These are phyloP conservation scores for Arabis alpina DNA, from an alignment of 345 rosid genomes.

Conservation along the genomic window DNA sequence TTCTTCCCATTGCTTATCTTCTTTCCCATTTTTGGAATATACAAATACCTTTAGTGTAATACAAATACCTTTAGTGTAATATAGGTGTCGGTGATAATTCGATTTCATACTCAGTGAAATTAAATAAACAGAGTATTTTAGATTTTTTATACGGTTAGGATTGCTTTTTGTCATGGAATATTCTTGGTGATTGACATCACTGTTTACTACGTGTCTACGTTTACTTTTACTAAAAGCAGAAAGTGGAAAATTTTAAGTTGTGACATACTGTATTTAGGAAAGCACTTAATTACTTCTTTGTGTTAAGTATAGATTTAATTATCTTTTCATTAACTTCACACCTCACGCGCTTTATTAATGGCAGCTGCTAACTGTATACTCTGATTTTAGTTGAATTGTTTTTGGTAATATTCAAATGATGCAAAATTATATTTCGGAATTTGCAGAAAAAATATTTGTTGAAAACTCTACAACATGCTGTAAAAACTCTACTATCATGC, in stretches of 20 bases:
- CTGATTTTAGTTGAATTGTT: neutral
- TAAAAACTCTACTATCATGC: too few relatives aligned
- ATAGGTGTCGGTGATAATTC: slow-evolving; percentile 28
- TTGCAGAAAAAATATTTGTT: too few relatives aligned
- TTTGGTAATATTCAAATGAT: neutral
- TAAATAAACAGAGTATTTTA: neutral
- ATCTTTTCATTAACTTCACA: slow-evolving; percentile 11
- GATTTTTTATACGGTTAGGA: slow-evolving; percentile 10
- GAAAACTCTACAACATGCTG: too few relatives aligned
- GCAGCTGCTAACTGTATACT: slow-evolving; percentile 10
- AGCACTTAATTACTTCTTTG: slow-evolving; percentile 6
- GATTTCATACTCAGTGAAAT: neutral
- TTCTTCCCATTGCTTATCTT: slow-evolving; percentile 23
- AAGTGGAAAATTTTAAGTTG: neutral
- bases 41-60: too few relatives aligned
- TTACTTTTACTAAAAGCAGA: neutral
- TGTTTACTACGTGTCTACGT: neutral
- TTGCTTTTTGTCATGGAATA: neutral
- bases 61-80: neutral
- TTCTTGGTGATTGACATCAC: neutral
- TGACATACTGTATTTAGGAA: neutral
- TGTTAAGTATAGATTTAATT: slow-evolving; percentile 6
- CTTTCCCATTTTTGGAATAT: slow-evolving; percentile 1
- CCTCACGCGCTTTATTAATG: slow-evolving; percentile 14
- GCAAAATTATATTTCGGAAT: neutral